A percentile compares a stretch with the other conserved stretches of the same genome.
phyloP scores from a whole-genome alignment of 495 filamentous ascomycete genomes.

The Neurospora tetraspora region DNA sequence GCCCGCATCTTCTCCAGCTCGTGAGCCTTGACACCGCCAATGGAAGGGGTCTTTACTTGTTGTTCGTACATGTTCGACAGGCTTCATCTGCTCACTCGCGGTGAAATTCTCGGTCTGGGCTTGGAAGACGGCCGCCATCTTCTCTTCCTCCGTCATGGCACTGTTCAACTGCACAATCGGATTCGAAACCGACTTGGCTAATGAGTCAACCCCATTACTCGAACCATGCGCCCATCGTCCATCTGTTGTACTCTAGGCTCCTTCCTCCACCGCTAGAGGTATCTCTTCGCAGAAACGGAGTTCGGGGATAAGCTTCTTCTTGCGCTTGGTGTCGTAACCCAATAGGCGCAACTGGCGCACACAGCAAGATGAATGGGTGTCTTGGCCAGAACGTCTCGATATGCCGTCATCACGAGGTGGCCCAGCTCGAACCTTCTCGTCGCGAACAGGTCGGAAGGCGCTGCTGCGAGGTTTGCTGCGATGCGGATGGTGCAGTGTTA shows the following conservation, averaged over 20 bases:
- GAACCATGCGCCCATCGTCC: too few species aligned
- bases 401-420: background rate
- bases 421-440: background rate
- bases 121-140: slow-evolving; percentile 79
- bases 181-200: too few species aligned
- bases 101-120: slow-evolving; percentile 78
- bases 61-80: background rate
- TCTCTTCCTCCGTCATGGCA: slow-evolving; percentile 79
- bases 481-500: slow-evolving; percentile 3
- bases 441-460: background rate
- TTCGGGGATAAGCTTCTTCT: slow-evolving; percentile 86
- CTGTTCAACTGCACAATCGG: slow-evolving; percentile 59
- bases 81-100: slow-evolving; percentile 48
- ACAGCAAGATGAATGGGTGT: slow-evolving; percentile 3
- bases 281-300: slow-evolving; percentile 81
- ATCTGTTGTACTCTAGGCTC: too few species aligned
- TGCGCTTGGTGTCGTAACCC: slow-evolving; percentile 75
- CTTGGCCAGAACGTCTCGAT: background rate
- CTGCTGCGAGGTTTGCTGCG: slow-evolving; percentile 16
- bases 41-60: background rate
- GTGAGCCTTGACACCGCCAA: background rate
- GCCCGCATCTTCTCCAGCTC: background rate
- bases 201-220: too few species aligned
- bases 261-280: too few species aligned
- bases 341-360: too few species aligned